Evolutionary conservation across 371 early-diverging fungal species (phyloP), one percentile per base, ranked within the genome.

Genomic region (Thermomucor indicae-seudaticae): DNA sequence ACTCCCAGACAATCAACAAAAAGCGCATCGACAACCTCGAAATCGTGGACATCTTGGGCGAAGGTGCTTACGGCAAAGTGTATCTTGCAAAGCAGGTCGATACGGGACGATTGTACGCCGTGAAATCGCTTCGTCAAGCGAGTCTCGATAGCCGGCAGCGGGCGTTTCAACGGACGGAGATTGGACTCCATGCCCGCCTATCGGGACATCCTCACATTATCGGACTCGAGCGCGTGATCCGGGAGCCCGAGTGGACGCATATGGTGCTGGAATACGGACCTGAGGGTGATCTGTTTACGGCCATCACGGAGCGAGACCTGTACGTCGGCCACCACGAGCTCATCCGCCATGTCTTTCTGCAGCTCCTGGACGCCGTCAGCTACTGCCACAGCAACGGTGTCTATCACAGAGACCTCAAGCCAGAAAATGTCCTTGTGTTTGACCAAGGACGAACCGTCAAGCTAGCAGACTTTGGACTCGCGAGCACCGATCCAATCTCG

Each of bases 381-480:
- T 72, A 77, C 49, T 80, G 79, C 44, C 89, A 86, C 56, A 52
- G 53, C 10, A 53, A 65, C 12, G 75, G 78, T 14, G 69, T 88
- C 12, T 84, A 70, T 51, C 89, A 88, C 55, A 79, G 90, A 17
- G 92, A 92, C 56, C 60, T 88, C 23, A 88, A 88, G 56, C 88
- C 88, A 28, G 86, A 86, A 55, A 86, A 84, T 40, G 73, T 86
- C 20, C 67, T 83, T 20, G 72, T 80, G 22, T 74, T 76, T 47
- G 62, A 70, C 24, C 50, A 54, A 14, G 78, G 76, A 2, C 49
- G 51, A 12, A 70, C 72, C 0, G 64, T 93, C 52, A 93, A 94
- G 62, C 75, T 97, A 17, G 86, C 93, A 16, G 97, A 96, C 62
- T 97, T 96, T 79, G 97, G 97, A 0, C 80, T 98, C 8, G 86